phyloP scores from a whole-genome alignment of 1,139 yeast species.

The Zygosaccharomyces pseudobailii region DNA sequence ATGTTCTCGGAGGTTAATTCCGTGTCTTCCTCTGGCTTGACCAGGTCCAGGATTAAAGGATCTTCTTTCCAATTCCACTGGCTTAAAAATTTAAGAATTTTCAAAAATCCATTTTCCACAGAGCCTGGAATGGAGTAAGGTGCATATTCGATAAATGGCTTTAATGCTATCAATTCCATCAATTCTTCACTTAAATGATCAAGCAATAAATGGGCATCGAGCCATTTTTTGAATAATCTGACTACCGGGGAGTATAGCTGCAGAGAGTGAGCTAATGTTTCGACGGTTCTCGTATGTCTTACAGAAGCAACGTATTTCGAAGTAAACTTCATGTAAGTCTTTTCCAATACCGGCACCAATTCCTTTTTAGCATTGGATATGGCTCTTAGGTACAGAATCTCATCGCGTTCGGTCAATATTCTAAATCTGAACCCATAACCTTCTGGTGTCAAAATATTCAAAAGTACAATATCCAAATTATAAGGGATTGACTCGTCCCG shows the following conservation, averaged over 20 bases:
- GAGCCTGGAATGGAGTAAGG: slow-evolving; percentile 80
- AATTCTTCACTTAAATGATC: slow-evolving; percentile 72
- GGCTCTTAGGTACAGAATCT: slow-evolving; percentile 64
- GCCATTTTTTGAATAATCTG: slow-evolving; percentile 82
- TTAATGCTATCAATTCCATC: slow-evolving; percentile 74
- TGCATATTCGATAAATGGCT: slow-evolving; percentile 81
- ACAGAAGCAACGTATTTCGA: slow-evolving; percentile 63
- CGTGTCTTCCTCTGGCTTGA: slow-evolving; percentile 42
- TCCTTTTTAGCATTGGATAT: slow-evolving; percentile 55
- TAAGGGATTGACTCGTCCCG: slow-evolving; percentile 67
- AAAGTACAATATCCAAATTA: slow-evolving; percentile 51
- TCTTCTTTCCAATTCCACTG: slow-evolving; percentile 94
- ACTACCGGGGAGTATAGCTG: slow-evolving; percentile 77
- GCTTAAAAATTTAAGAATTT: slow-evolving; percentile 65
- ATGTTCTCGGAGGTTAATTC: slow-evolving; percentile 29
- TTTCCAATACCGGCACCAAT: slow-evolving; percentile 55
- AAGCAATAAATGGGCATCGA: slow-evolving; percentile 65
- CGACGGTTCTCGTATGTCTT: slow-evolving; percentile 78
- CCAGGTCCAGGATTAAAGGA: slow-evolving; percentile 72
- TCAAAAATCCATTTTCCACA: slow-evolving; percentile 73
- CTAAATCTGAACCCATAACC: slow-evolving; percentile 80
- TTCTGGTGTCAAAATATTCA: slow-evolving; percentile 73
- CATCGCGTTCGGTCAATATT: slow-evolving; percentile 79
- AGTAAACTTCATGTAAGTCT: slow-evolving; percentile 58
- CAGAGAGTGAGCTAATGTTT: slow-evolving; percentile 65